Evolutionary conservation across 176 grass and related monocot species (phyloP), one percentile per base, ranked within the genome.

Genomic region (Carex littledalei): DNA sequence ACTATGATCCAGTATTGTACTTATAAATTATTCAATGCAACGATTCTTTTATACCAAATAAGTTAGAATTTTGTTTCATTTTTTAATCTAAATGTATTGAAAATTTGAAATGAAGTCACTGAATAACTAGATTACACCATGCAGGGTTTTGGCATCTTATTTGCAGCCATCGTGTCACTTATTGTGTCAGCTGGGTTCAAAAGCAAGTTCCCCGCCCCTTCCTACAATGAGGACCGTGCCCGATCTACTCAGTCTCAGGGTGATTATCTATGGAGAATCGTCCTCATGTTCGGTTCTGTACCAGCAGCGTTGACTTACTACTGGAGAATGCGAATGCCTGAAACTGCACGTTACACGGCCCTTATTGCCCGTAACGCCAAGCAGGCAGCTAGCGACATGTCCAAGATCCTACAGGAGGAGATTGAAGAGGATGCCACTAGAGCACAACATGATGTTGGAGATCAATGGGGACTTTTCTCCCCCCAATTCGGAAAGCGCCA

Each of bases 311-410:
- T 93, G 3, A 97, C 94, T 31, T 97, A 89, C 88, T 97, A 97
- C 75, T 97, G 94, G 94, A 90, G 92, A 18, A 94, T 92, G 87
- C 84, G 91, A 79, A 97, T 97, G 94, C 94, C 94, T 0, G 94
- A 97, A 84, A 97, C 90, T 8, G 92, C 92, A 3, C 86, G 94
- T 8, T 97, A 94, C 94, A 97, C 94, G 8, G 94, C 92, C 54
- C 90, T 97, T 32, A 21, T 97, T 17, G 92, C 87, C 34, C 35
- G 61, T 4, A 92, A 97, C 87, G 29, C 92, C 0, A 94, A 94
- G 81, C 85, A 94, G 86, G 92, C 94, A 3, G 67, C 87, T 0
- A 80, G 69, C 2, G 94, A 97, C 87, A 97, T 97, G 94, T 66
- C 89, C 6, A 97, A 86, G 75, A 90, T 97, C 59, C 85, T 97